phyloP scores from a whole-genome alignment of 2,329 filamentous ascomycete species.

The Clonostachys sp. region DNA sequence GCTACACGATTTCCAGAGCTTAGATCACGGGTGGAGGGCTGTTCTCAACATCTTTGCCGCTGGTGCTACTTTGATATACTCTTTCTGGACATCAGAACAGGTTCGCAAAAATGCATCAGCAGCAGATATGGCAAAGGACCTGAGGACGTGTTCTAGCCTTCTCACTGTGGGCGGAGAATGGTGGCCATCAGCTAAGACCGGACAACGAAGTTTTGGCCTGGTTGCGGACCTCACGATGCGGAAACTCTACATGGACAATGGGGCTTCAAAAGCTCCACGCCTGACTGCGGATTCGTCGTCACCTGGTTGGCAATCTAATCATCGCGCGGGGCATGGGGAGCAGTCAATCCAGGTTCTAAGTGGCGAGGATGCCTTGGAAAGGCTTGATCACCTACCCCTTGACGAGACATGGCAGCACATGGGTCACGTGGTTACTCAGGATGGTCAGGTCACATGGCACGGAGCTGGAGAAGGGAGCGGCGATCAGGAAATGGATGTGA shows the following conservation, averaged over 20 bases:
- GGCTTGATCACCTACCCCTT: too few relatives aligned
- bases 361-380: background rate
- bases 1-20: constrained; percentile 18
- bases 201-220: constrained; percentile 18
- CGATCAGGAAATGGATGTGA: background rate
- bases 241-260: background rate
- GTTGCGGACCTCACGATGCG: constrained; percentile 1
- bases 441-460: background rate
- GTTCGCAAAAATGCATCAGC: constrained; percentile 13
- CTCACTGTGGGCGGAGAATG: constrained; percentile 31
- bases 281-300: background rate
- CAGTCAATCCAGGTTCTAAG: background rate
- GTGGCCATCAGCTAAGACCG: constrained; percentile 28
- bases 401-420: too few relatives aligned
- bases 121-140: constrained; percentile 6
- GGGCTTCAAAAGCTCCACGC: background rate
- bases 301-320: background rate
- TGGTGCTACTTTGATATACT: constrained; percentile 29
- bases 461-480: background rate
- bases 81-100: constrained; percentile 22
- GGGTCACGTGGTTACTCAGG: background rate
- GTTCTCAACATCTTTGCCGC: constrained; percentile 30
- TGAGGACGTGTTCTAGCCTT: constrained; percentile 25
- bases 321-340: background rate
- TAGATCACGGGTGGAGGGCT: constrained; percentile 25